Evolutionary conservation across 2,329 filamentous ascomycete species (phyloP).

Genomic region (Akanthomyces muscarius): DNA sequence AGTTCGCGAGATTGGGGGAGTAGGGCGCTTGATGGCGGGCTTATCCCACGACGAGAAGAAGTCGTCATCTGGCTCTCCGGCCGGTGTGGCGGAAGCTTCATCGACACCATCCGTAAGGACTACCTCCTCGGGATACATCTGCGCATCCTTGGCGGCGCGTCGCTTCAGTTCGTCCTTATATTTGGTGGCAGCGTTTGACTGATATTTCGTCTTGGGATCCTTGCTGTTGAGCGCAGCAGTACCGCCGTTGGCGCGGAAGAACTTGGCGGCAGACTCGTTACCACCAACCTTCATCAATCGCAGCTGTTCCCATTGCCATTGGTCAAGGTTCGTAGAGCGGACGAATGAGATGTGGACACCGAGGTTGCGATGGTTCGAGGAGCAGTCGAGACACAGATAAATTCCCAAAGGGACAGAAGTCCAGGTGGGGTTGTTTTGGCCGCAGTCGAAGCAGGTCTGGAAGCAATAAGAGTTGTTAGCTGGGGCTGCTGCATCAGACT

Average conservation of each 20-base stretch:
- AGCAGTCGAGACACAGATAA: slow-evolving; percentile 97
- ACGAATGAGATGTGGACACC: slow-evolving; percentile 99
- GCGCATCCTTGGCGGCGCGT: slow-evolving; percentile 75
- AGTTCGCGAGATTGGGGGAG: slow-evolving; percentile 86
- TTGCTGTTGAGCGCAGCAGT: slow-evolving; percentile 93
- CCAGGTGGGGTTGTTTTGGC: slow-evolving; percentile 97
- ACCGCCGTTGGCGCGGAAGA: slow-evolving; percentile 94
- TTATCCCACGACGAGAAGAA: slow-evolving; percentile 99
- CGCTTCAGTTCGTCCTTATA: slow-evolving; percentile 97
- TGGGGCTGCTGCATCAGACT: background rate
- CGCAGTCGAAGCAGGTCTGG: slow-evolving; percentile 96
- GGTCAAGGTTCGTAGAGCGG: slow-evolving; percentile 94
- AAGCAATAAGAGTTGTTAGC: slow-evolving; percentile 17
- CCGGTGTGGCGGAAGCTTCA: slow-evolving; percentile 70
- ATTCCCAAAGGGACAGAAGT: slow-evolving; percentile 96
- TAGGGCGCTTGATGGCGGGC: slow-evolving; percentile 92
- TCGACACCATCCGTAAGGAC: slow-evolving; percentile 72
- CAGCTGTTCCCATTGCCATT: slow-evolving; percentile 99
- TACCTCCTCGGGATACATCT: slow-evolving; percentile 85
- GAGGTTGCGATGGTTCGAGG: slow-evolving; percentile 92
- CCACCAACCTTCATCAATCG: slow-evolving; percentile 97
- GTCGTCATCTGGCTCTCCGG: slow-evolving; percentile 83
- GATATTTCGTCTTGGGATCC: slow-evolving; percentile 95
- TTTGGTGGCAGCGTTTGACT: slow-evolving; percentile 85
- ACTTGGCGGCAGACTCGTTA: slow-evolving; percentile 97